These are phyloP conservation scores for Pestalotiopsis sp. DNA, from an alignment of 2,329 filamentous ascomycete species.

Conservation along the genomic window DNA sequence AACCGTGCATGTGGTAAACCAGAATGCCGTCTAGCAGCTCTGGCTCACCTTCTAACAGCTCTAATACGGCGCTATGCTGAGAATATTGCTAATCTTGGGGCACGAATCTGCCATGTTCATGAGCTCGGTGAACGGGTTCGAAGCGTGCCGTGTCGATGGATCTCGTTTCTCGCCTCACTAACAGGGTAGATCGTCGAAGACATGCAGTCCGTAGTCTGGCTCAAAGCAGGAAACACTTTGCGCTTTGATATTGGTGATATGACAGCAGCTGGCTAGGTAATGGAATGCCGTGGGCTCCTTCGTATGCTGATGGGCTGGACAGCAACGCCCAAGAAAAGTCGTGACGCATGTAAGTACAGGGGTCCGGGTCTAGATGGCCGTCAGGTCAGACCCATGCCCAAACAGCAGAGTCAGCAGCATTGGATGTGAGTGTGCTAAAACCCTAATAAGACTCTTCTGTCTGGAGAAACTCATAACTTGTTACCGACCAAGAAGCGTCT, in stretches of 20 bases:
- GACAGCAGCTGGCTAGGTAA: not conserved
- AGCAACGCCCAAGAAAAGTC: not conserved
- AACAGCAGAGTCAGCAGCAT: not conserved
- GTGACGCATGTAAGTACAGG: slow-evolving; percentile 4
- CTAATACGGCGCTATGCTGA: not conserved
- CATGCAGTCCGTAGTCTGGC: not conserved
- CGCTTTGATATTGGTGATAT: not conserved
- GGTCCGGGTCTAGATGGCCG: not conserved
- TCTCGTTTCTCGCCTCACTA: not conserved
- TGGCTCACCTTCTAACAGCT: not conserved
- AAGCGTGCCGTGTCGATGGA: not conserved
- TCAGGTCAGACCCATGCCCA: not conserved
- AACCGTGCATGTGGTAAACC: not conserved
- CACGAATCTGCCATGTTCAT: not conserved
- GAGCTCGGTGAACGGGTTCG: not conserved
- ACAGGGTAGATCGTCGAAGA: not conserved
- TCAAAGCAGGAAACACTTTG: not conserved
- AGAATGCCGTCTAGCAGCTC: not conserved
- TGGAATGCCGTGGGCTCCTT: not conserved
- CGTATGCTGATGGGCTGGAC: not conserved
- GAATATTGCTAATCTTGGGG: not conserved
- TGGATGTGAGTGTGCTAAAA: not conserved
- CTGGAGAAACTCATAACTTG: not conserved
- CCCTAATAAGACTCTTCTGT: not conserved
- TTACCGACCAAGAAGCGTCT: not conserved